phyloP scores from a whole-genome alignment of 2,329 filamentous ascomycete species.

The Hymenoscyphus linearis region DNA sequence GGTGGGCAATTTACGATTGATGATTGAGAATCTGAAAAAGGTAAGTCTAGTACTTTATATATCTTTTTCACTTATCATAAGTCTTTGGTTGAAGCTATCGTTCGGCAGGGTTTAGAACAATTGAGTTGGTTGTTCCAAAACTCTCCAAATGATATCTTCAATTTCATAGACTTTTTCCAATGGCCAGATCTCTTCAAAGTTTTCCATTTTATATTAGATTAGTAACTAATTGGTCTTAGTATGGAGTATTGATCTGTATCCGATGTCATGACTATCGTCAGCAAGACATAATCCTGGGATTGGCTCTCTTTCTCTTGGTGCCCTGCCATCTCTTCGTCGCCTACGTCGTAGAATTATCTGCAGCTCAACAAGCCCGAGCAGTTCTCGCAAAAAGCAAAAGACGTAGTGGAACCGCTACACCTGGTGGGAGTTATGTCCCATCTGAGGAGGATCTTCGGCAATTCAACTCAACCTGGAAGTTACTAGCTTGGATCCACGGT shows the following conservation, averaged over 20 bases:
- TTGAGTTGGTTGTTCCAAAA: background rate
- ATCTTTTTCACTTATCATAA: too few relatives aligned
- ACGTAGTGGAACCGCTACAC: conserved; percentile 29
- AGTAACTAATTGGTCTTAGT: conserved; percentile 41
- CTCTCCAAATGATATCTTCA: background rate
- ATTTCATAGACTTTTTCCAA: background rate
- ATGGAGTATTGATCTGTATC: conserved; percentile 90
- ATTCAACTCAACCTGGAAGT: conserved; percentile 72
- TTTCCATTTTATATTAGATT: background rate
- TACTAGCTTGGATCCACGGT: conserved; percentile 74
- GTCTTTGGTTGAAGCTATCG: too few relatives aligned
- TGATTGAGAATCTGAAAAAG: conserved; percentile 97
- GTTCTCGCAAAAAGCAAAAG: conserved; percentile 53
- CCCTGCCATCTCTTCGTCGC: conserved; percentile 88
- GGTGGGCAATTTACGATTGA: conserved; percentile 85
- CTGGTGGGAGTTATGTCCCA: conserved; percentile 29
- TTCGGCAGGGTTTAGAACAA: too few relatives aligned
- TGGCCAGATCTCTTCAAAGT: background rate
- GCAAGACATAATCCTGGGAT: conserved; percentile 70
- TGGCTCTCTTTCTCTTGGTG: conserved; percentile 77
- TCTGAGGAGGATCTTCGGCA: conserved; percentile 46
- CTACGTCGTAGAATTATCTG: conserved; percentile 81
- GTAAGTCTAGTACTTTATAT: conserved; percentile 37
- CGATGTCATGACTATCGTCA: conserved; percentile 81
- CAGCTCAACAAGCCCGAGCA: conserved; percentile 70